A percentile compares a stretch with the other conserved stretches of the same genome.
Evolutionary conservation across 441 rosid genomes (phyloP).

Genomic region (Rhodomyrtus psidioides): DNA sequence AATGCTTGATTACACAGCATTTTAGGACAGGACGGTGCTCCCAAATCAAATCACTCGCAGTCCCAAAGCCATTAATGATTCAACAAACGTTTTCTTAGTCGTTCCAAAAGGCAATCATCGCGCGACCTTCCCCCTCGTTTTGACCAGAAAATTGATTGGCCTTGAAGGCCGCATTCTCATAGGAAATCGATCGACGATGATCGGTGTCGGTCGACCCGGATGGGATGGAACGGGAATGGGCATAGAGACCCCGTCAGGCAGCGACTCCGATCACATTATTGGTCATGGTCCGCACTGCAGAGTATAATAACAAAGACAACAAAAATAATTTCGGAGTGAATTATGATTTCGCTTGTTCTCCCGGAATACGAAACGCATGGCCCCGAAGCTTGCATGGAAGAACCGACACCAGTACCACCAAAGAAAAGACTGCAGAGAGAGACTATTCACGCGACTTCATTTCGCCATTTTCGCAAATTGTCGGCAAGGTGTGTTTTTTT

Average conservation of each 20-base stretch:
- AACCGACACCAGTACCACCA: not conserved
- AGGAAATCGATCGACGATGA: too few relatives aligned
- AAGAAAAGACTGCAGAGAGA: not conserved
- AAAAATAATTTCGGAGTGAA: not conserved
- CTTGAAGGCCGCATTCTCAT: not conserved
- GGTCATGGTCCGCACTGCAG: not conserved
- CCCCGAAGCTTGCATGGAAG: not conserved
- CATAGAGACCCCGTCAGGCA: not conserved
- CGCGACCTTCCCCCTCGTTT: not conserved
- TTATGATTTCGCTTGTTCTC: not conserved
- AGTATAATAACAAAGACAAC: not conserved
- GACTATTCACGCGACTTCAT: not conserved
- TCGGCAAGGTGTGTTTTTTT: not conserved
- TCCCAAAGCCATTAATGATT: not conserved
- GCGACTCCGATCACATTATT: not conserved
- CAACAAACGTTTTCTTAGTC: not conserved
- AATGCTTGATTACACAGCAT: too few relatives aligned
- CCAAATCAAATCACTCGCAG: not conserved
- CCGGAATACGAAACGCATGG: not conserved
- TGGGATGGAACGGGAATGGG: too few relatives aligned
- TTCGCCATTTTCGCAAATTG: not conserved
- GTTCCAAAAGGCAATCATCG: not conserved
- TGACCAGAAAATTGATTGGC: not conserved
- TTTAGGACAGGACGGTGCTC: not conserved
- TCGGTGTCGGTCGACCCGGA: too few relatives aligned